Percentiles rank a stretch among this genome's conserved stretches.
Evolutionary conservation across 306 rosid species (phyloP).

Genomic region (Ochetophila trinervis): DNA sequence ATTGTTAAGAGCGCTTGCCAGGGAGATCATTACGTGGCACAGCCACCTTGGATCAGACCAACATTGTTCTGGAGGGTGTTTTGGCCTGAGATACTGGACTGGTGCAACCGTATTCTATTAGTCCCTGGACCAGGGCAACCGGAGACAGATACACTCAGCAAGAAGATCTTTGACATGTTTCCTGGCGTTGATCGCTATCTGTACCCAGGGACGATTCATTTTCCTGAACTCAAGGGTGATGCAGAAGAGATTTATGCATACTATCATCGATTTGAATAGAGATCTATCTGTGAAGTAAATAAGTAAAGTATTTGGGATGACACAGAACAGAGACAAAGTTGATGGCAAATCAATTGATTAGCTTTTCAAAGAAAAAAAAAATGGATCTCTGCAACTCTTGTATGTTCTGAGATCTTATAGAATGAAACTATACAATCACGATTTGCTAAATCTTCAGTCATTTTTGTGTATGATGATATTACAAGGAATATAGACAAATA

Average conservation of each 20-base stretch:
- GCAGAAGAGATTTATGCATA: neutral
- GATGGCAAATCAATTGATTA: too few relatives aligned
- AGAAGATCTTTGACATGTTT: constrained; percentile 41
- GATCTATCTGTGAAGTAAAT: too few relatives aligned
- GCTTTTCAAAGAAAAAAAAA: too few relatives aligned
- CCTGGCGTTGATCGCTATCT: constrained; percentile 34
- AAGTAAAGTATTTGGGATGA: too few relatives aligned
- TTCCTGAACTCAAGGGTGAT: constrained; percentile 28
- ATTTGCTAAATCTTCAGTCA: too few relatives aligned
- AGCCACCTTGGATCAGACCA: constrained; percentile 45
- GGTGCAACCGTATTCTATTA: constrained; percentile 26
- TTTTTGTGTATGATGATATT: too few relatives aligned
- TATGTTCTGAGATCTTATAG: too few relatives aligned
- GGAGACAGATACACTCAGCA: constrained; percentile 40
- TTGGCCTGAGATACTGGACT: constrained; percentile 46
- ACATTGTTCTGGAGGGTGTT: constrained; percentile 39
- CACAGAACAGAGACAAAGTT: too few relatives aligned
- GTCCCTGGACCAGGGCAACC: constrained; percentile 25
- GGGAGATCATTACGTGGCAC: constrained; percentile 50
- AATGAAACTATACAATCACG: too few relatives aligned
- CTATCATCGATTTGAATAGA: neutral
- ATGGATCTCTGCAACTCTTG: too few relatives aligned
- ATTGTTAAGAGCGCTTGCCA: constrained; percentile 47
- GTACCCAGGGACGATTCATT: constrained; percentile 34
- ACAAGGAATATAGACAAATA: too few relatives aligned